phyloP scores from a whole-genome alignment of 306 rosid genomes.

The Vicia faba region DNA sequence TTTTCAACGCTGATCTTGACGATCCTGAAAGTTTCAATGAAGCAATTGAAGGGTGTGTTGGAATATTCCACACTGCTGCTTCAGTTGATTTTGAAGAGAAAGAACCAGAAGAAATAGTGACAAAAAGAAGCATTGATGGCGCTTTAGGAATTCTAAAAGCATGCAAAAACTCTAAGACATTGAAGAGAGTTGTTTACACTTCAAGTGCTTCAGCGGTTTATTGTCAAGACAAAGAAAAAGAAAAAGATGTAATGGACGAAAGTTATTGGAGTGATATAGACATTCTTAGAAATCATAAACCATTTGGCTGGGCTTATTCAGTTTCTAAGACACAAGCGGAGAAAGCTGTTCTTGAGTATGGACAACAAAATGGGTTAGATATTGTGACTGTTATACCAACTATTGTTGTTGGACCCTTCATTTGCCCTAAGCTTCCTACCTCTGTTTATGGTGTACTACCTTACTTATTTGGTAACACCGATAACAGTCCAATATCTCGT shows the following conservation, averaged over 20 bases:
- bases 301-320: constrained; percentile 38
- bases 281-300: constrained; percentile 20
- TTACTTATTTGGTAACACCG: constrained; percentile 49
- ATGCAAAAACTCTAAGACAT: constrained; percentile 46
- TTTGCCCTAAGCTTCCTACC: constrained; percentile 53
- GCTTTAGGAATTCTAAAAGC: constrained; percentile 56
- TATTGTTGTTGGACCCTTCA: constrained; percentile 34
- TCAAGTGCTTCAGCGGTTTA: constrained; percentile 46
- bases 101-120: constrained; percentile 43
- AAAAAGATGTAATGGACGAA: constrained; percentile 49
- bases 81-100: constrained; percentile 32
- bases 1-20: constrained; percentile 53
- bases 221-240: constrained; percentile 1
- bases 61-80: constrained; percentile 61
- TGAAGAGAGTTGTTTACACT: constrained; percentile 65
- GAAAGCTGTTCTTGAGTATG: constrained; percentile 58
- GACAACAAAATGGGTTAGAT: not conserved
- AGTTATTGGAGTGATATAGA: constrained; percentile 60
- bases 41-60: constrained; percentile 58
- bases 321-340: constrained; percentile 65
- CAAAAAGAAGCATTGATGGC: constrained; percentile 41
- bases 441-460: constrained; percentile 41
- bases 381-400: too few species aligned
- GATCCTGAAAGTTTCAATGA: constrained; percentile 52
- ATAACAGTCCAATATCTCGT: constrained; percentile 3